Conservation (phyloP, 2,329 filamentous ascomycete genomes). For the Colletotrichum zoysiae region DNA sequence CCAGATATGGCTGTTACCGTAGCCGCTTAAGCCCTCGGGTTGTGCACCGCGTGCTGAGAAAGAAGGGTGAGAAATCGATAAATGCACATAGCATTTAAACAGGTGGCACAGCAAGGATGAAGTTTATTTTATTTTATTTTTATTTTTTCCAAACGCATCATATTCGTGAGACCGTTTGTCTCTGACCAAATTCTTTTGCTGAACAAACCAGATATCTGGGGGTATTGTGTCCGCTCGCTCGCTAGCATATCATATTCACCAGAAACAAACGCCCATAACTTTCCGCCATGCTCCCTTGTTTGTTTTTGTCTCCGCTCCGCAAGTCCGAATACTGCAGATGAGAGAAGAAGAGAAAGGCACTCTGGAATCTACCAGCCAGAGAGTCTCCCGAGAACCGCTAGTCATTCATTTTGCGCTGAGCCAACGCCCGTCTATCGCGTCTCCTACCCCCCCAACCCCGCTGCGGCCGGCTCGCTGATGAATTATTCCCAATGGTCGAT, state of each 20-base stretch:
- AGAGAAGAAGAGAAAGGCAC: not conserved
- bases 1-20: not conserved
- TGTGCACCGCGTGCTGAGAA: not conserved
- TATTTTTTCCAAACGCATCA: not conserved
- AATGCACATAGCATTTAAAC: not conserved
- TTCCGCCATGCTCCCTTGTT: slow-evolving; percentile 21
- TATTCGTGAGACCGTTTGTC: slow-evolving; percentile 11
- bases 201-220: slow-evolving; percentile 44
- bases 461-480: not conserved
- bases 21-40: not conserved
- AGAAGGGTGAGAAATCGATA: too few relatives aligned
- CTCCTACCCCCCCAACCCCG: not conserved
- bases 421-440: slow-evolving; percentile 42
- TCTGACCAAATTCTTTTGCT: slow-evolving; percentile 17
- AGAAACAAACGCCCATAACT: slow-evolving; percentile 55
- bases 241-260: slow-evolving; percentile 55
- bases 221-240: slow-evolving; percentile 50
- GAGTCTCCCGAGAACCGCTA: slow-evolving; percentile 25
- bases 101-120: not conserved
- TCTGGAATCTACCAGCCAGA: slow-evolving; percentile 48
- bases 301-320: not conserved
- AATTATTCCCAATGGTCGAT: not conserved
- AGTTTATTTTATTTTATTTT: not conserved
- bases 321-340: not conserved
- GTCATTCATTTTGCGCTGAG: slow-evolving; percentile 45